Conservation (phyloP, 805 yeast genomes). For the Yamadazyma akitaensis region DNA sequence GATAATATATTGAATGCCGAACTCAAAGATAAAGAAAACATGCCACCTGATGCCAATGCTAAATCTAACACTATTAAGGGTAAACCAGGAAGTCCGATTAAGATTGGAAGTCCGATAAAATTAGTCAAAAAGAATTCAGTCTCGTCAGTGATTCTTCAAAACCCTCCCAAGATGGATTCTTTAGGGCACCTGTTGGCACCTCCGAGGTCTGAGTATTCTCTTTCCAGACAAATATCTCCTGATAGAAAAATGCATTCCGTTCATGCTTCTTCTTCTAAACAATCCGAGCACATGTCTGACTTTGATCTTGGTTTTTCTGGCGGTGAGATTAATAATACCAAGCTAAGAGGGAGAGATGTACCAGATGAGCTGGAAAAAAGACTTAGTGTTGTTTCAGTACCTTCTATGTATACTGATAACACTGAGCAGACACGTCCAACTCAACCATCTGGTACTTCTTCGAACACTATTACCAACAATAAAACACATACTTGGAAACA, state of each 20-base stretch:
- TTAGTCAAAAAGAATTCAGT: conserved; percentile 20
- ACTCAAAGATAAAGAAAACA: conserved; percentile 4
- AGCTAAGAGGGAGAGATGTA: conserved; percentile 18
- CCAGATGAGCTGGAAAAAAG: conserved; percentile 13
- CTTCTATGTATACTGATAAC: conserved; percentile 19
- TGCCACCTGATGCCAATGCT: conserved; percentile 1
- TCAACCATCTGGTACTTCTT: conserved; percentile 13
- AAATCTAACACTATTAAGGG: conserved; percentile 3
- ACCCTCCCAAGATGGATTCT: conserved; percentile 15
- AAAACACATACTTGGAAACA: conserved; percentile 12
- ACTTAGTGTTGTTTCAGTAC: conserved; percentile 33
- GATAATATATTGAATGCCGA: conserved; percentile 1
- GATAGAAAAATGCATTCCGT: neutral
- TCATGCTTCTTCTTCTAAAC: neutral
- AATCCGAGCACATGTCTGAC: neutral
- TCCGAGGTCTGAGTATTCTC: neutral
- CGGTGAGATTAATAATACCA: conserved; percentile 21
- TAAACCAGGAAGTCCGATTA: conserved; percentile 26
- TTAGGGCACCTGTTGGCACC: conserved; percentile 20
- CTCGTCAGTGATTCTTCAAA: conserved; percentile 1
- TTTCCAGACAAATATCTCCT: conserved; percentile 1
- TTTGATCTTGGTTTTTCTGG: conserved; percentile 12
- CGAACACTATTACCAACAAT: conserved; percentile 12
- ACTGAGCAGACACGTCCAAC: conserved; percentile 8
- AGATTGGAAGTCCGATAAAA: conserved; percentile 38